Percentiles rank a stretch among this genome's conserved stretches.
phyloP scores from a whole-genome alignment of 257 asterid species.

The Forsythia viridissima region DNA sequence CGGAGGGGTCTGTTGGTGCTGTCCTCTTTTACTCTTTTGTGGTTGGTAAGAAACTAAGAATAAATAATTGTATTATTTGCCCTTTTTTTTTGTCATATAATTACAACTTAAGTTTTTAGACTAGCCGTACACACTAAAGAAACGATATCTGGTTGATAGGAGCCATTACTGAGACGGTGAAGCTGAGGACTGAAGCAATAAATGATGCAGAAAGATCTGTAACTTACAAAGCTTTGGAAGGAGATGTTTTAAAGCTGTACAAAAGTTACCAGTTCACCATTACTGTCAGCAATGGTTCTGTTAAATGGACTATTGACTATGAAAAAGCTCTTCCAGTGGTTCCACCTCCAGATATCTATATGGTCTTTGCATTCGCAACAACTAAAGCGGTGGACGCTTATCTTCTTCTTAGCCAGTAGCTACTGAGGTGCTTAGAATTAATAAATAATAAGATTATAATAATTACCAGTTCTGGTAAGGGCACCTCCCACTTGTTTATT shows the following conservation, averaged over 20 bases:
- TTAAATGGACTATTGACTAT: conserved; percentile 23
- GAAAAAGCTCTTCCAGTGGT: conserved; percentile 26
- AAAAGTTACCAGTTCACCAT: conserved; percentile 6
- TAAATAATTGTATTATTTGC: background rate
- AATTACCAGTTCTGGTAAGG: background rate
- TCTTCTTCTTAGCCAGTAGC: conserved; percentile 9
- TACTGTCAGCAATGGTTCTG: conserved; percentile 19
- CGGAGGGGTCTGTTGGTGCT: conserved; percentile 13
- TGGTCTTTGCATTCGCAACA: conserved; percentile 6
- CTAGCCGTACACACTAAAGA: too few species aligned
- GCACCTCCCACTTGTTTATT: background rate
- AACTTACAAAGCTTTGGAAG: conserved; percentile 14
- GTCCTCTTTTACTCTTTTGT: background rate
- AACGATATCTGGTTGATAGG: background rate
- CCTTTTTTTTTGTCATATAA: too few species aligned
- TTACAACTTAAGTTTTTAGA: too few species aligned
- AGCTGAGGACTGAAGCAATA: conserved; percentile 22
- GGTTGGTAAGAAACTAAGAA: conserved; percentile 1
- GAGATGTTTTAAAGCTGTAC: conserved; percentile 27
- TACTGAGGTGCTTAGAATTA: background rate
- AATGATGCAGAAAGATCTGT: conserved; percentile 26
- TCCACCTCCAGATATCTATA: conserved; percentile 37
- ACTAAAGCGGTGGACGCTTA: conserved; percentile 28
- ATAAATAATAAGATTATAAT: background rate
- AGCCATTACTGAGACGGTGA: conserved; percentile 26